Base-by-base conservation (phyloP, 768 basidiomycete species). In the Kwoniella botswanensis region DNA sequence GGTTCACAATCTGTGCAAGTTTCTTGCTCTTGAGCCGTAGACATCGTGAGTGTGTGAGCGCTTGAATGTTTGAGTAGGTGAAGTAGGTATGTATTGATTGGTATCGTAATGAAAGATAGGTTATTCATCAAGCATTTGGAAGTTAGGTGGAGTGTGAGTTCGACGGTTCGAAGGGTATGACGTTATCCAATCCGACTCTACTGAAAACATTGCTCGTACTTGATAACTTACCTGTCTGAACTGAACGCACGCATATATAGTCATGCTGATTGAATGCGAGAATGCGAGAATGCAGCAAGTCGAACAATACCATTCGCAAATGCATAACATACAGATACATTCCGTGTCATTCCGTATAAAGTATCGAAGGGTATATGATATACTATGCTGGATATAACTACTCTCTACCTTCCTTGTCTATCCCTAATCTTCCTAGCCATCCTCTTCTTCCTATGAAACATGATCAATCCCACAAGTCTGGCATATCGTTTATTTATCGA, bases 401-500 rank as follows among this genome's bases (percentile, higher is more conserved):
- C 17, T 21, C 17, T 21, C 42, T 61, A 61, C 22, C 59, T 21
- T 12, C 59, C 59, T 22, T 61, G 59, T n/a, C 21, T 61, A 61
- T 61, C 59, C 22, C 59, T 61, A 21, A 61, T 61, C 21, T 61
- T 61, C 42, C 59, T 61, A 17, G 72, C 67, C 22, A 42, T 46
- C 66, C 73, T 61, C 72, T 79, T 78, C 67, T 76, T 66, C 52
- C 82, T 54, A 67, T 83, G 77, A 18, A 82, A 71, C 77, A 77
- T 80, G 71, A 83, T 73, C 29, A 81, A 55, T 9, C 72, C 76
- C 0, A 83, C 77, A 24, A 74, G 68, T 59, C 70, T 74, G 13
- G 71, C 42, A 66, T 83, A 83, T 55, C 74, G 75, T 17, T 66
- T 65, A 70, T 81, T 81, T 53, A 83, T 64, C 54, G 67, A 70